These are phyloP conservation scores for Umbelopsis sp. DNA, from an alignment of 192 early-diverging fungal species.

Conservation along the genomic window DNA sequence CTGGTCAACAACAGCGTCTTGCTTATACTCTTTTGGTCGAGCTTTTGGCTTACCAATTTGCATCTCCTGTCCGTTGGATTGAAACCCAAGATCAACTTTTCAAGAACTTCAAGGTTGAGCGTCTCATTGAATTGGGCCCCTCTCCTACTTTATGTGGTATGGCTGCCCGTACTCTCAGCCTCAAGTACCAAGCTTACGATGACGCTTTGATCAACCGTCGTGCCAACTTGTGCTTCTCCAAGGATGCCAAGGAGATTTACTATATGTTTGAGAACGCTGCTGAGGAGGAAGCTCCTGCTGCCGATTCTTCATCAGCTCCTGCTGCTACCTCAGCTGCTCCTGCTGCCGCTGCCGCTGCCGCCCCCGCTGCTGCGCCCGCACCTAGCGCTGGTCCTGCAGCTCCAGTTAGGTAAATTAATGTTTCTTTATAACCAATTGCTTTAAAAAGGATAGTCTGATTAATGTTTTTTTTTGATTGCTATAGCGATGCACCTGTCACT, in stretches of 20 bases:
- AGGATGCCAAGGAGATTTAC: slow-evolving; percentile 94
- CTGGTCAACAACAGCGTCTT: slow-evolving; percentile 85
- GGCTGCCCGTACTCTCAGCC: slow-evolving; percentile 91
- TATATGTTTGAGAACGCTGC: slow-evolving; percentile 81
- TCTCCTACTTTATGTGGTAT: slow-evolving; percentile 89
- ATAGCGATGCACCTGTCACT: slow-evolving; percentile 76
- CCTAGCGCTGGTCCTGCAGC: slow-evolving; percentile 59
- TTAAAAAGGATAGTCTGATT: neutral
- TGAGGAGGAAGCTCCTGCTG: slow-evolving; percentile 52
- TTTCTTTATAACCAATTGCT: neutral
- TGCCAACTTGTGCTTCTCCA: slow-evolving; percentile 85
- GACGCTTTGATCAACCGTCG: slow-evolving; percentile 90
- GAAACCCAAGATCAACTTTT: slow-evolving; percentile 89
- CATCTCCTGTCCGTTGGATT: slow-evolving; percentile 93
- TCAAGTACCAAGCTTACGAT: slow-evolving; percentile 97
- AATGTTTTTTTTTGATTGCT: slow-evolving; percentile 16
- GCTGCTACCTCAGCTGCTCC: slow-evolving; percentile 46
- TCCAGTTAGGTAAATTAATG: slow-evolving; percentile 44
- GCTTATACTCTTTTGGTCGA: slow-evolving; percentile 87
- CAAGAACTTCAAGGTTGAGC: slow-evolving; percentile 79
- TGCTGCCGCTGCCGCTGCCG: slow-evolving; percentile 51
- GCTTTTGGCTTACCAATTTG: slow-evolving; percentile 91
- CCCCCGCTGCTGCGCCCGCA: slow-evolving; percentile 56
- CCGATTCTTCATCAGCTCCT: slow-evolving; percentile 51
- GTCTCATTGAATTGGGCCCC: slow-evolving; percentile 91